A percentile compares a stretch with the other conserved stretches of the same genome.
Evolutionary conservation across 2,329 filamentous ascomycete genomes (phyloP).

Genomic region (Dactylellina cionopaga): DNA sequence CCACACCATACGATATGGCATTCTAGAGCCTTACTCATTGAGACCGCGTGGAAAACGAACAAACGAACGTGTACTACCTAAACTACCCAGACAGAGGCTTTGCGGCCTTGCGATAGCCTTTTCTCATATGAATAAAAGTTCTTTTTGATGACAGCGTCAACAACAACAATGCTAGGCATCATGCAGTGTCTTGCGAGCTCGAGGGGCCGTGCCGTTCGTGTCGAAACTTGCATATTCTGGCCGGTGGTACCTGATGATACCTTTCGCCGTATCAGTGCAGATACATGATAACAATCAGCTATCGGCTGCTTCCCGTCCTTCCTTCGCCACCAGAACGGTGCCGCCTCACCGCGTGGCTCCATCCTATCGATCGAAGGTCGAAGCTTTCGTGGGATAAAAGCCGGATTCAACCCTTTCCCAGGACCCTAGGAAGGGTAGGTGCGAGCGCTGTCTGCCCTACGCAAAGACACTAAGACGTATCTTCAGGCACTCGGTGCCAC

Average conservation of each 20-base stretch:
- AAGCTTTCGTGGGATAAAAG: slow-evolving; percentile 3
- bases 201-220: slow-evolving; percentile 51
- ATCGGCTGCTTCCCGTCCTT: slow-evolving; percentile 22
- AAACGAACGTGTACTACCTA: background rate
- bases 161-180: slow-evolving; percentile 16
- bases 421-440: slow-evolving; percentile 30
- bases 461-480: slow-evolving; percentile 7
- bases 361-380: background rate
- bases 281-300: background rate
- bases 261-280: background rate
- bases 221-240: slow-evolving; percentile 41
- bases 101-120: background rate
- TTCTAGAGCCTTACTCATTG: background rate
- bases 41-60: background rate
- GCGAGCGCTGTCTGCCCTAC: slow-evolving; percentile 5
- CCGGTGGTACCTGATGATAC: slow-evolving; percentile 36
- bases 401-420: background rate
- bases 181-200: slow-evolving; percentile 27
- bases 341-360: slow-evolving; percentile 46
- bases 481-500: slow-evolving; percentile 39
- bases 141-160: slow-evolving; percentile 1
- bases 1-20: slow-evolving; percentile 1
- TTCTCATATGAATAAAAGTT: too few species aligned
- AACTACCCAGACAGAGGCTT: too few species aligned
- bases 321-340: slow-evolving; percentile 3